A percentile compares a stretch with the other conserved stretches of the same genome.
phyloP scores from a whole-genome alignment of 176 grass and related monocot species.

The Bromus sterilis region DNA sequence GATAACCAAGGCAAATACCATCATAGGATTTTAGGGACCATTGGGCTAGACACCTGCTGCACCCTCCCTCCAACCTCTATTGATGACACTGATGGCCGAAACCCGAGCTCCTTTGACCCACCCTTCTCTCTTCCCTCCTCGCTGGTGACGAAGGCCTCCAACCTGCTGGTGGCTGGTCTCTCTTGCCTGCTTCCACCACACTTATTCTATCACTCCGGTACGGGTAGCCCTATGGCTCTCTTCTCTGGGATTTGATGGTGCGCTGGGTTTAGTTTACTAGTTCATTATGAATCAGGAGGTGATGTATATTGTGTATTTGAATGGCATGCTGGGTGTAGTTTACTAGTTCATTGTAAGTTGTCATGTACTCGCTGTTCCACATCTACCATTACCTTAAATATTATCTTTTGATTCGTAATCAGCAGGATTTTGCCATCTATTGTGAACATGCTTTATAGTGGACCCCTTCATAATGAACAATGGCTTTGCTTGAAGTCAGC shows the following conservation, averaged over 20 bases:
- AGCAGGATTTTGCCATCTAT: conserved; percentile 11
- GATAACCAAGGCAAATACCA: neutral
- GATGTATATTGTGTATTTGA: neutral
- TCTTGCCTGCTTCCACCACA: no score
- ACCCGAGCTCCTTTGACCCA: neutral
- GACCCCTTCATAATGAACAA: neutral
- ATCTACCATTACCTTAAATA: conserved; percentile 11
- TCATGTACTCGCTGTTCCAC: neutral
- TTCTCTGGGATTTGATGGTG: neutral
- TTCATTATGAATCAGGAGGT: neutral
- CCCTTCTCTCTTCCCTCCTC: neutral
- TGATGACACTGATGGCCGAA: neutral
- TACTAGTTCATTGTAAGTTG: neutral
- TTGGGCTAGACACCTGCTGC: conserved; percentile 1
- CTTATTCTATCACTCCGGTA: neutral
- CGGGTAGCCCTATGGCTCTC: neutral
- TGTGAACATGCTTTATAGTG: neutral
- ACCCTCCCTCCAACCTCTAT: neutral
- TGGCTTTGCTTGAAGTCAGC: neutral
- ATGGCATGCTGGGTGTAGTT: neutral
- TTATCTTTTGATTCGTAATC: neutral
- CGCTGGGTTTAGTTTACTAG: no score
- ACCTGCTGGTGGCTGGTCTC: no score
- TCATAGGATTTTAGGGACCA: neutral
- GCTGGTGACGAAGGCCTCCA: no score